phyloP scores from a whole-genome alignment of 2,329 filamentous ascomycete genomes.

The Cercospora zeina region DNA sequence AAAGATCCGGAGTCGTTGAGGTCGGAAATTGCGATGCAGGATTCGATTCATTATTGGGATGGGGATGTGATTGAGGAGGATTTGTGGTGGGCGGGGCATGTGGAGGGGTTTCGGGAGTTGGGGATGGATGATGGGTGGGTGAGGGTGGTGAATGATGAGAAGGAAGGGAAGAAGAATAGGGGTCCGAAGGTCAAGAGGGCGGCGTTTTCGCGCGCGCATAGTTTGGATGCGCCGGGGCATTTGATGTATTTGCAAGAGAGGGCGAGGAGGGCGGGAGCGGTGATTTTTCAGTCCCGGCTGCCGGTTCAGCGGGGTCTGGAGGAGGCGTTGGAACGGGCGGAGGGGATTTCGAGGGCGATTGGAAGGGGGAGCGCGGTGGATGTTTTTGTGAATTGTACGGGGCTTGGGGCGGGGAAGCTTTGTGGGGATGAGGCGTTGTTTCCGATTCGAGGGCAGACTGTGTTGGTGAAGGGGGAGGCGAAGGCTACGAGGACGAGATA shows the following conservation, averaged over 20 bases:
- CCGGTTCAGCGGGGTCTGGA: conserved; percentile 36
- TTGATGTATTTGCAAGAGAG: conserved; percentile 41
- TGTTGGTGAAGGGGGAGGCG: conserved; percentile 49
- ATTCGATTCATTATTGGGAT: conserved; percentile 39
- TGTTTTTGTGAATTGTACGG: conserved; percentile 48
- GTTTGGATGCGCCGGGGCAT: conserved; percentile 44
- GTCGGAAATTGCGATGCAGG: conserved; percentile 34
- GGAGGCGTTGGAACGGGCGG: conserved; percentile 36
- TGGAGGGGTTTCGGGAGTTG: conserved; percentile 39
- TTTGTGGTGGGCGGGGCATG: conserved; percentile 45
- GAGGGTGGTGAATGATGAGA: conserved; percentile 26
- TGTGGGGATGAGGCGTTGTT: conserved; percentile 42
- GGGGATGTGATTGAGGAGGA: conserved; percentile 26
- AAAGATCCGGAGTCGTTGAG: conserved; percentile 28
- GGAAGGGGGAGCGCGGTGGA: conserved; percentile 25
- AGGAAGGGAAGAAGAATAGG: conserved; percentile 22
- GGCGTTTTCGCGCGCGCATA: conserved; percentile 40
- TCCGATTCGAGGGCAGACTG: conserved; percentile 50
- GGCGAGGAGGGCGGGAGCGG: conserved; percentile 34
- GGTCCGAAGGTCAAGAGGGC: conserved; percentile 33
- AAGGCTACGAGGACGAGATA: conserved; percentile 35
- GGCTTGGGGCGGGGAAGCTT: conserved; percentile 45
- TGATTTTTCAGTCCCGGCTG: conserved; percentile 36
- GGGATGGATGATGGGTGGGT: conserved; percentile 27
- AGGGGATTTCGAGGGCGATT: conserved; percentile 25